Percentiles rank a stretch among this genome's conserved stretches.
Evolutionary conservation across 1,284 basidiomycete genomes (phyloP).

Genomic region (Exsudoporus floridanus): DNA sequence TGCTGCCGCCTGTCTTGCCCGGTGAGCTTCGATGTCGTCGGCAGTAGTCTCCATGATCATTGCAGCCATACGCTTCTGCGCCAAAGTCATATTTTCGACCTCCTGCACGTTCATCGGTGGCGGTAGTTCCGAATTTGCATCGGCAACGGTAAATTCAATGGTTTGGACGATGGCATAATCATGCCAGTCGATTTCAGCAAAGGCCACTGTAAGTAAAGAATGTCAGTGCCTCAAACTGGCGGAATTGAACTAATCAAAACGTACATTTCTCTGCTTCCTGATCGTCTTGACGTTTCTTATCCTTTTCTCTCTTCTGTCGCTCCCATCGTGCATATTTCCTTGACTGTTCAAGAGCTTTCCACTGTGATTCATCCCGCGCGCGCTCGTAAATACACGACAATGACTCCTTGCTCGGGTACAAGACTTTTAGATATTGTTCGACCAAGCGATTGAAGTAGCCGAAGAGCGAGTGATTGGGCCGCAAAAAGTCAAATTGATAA

Average conservation of each 20-base stretch:
- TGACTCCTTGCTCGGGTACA: conserved; percentile 78
- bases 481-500: conserved; percentile 97
- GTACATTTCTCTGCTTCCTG: conserved; percentile 82
- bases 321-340: conserved; percentile 88
- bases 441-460: conserved; percentile 97
- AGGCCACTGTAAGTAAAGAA: conserved; percentile 59
- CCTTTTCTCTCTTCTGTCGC: conserved; percentile 76
- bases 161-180: conserved; percentile 99
- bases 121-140: conserved; percentile 89
- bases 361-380: conserved; percentile 60
- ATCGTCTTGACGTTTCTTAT: conserved; percentile 85
- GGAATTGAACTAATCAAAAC: conserved; percentile 29
- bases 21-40: conserved; percentile 79
- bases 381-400: conserved; percentile 70
- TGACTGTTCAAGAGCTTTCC: conserved; percentile 78
- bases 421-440: conserved; percentile 91
- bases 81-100: conserved; percentile 93
- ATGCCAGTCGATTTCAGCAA: conserved; percentile 99
- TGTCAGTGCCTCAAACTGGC: conserved; percentile 12
- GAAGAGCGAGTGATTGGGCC: conserved; percentile 94
- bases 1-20: conserved; percentile 74
- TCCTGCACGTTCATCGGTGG: conserved; percentile 94
- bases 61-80: conserved; percentile 97
- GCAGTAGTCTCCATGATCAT: conserved; percentile 96
- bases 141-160: conserved; percentile 95